phyloP scores from a whole-genome alignment of 2,329 filamentous ascomycete genomes.

The Clonostachys rhizophaga region DNA sequence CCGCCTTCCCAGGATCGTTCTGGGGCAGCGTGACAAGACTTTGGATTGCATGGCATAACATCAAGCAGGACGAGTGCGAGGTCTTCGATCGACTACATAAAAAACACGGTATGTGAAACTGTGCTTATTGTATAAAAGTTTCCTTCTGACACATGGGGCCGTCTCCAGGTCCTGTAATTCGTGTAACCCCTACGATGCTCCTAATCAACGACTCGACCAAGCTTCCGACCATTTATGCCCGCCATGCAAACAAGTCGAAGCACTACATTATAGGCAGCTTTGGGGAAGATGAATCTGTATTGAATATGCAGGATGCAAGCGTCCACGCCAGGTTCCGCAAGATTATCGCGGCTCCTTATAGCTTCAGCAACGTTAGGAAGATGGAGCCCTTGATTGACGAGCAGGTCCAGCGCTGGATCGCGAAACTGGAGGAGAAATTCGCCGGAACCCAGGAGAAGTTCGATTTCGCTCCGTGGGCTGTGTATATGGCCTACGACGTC shows the following conservation, averaged over 20 bases:
- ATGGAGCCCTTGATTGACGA: slow-evolving; percentile 53
- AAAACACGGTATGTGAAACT: slow-evolving; percentile 35
- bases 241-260: slow-evolving; percentile 50
- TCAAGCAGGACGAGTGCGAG: slow-evolving; percentile 37
- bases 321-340: slow-evolving; percentile 48
- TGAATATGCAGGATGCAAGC: slow-evolving; percentile 51
- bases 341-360: slow-evolving; percentile 48
- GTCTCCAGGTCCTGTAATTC: slow-evolving; percentile 40
- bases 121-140: background rate
- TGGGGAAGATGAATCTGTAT: slow-evolving; percentile 47
- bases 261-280: slow-evolving; percentile 56
- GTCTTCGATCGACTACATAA: slow-evolving; percentile 33
- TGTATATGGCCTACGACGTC: slow-evolving; percentile 53
- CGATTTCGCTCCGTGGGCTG: slow-evolving; percentile 51
- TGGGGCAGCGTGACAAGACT: slow-evolving; percentile 48
- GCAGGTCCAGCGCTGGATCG: slow-evolving; percentile 43
- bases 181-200: slow-evolving; percentile 47
- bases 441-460: slow-evolving; percentile 35
- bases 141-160: background rate
- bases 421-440: slow-evolving; percentile 39
- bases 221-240: slow-evolving; percentile 50
- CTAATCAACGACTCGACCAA: slow-evolving; percentile 47
- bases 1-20: slow-evolving; percentile 48
- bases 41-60: slow-evolving; percentile 47
- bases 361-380: slow-evolving; percentile 50